Evolutionary conservation across 2,329 filamentous ascomycete genomes (phyloP).

Genomic region (Trichoderma oligosporum): DNA sequence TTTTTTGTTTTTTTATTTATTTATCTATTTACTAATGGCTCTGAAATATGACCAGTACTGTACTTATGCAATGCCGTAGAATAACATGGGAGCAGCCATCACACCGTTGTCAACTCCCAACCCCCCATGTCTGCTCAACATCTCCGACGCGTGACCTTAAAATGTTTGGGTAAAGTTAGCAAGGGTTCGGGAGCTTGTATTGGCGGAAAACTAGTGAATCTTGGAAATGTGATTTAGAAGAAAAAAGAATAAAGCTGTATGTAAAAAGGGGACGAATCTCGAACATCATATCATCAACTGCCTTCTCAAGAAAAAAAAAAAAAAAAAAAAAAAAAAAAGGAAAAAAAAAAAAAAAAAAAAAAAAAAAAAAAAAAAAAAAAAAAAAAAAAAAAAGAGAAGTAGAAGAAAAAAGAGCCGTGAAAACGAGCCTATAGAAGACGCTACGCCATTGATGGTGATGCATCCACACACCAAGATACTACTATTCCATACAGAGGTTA

Average conservation of each 20-base stretch:
- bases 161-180: neutral
- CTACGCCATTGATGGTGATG: neutral
- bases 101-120: neutral
- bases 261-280: too few species aligned
- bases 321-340: neutral
- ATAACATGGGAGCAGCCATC: neutral
- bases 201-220: neutral
- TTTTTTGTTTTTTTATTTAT: neutral
- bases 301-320: too few species aligned
- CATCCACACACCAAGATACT: neutral
- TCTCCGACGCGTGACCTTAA: neutral
- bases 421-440: neutral
- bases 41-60: too few species aligned
- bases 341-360: neutral
- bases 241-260: too few species aligned
- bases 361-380: neutral
- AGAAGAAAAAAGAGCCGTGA: neutral
- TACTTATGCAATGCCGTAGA: neutral
- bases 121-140: neutral
- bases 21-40: neutral
- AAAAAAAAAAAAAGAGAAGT: too few species aligned
- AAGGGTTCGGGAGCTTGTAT: neutral
- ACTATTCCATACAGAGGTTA: neutral
- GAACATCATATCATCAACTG: slow-evolving; percentile 14
- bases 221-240: too few species aligned